Base-by-base conservation (phyloP, 345 rosid genomes). In the Camelina laxa region DNA sequence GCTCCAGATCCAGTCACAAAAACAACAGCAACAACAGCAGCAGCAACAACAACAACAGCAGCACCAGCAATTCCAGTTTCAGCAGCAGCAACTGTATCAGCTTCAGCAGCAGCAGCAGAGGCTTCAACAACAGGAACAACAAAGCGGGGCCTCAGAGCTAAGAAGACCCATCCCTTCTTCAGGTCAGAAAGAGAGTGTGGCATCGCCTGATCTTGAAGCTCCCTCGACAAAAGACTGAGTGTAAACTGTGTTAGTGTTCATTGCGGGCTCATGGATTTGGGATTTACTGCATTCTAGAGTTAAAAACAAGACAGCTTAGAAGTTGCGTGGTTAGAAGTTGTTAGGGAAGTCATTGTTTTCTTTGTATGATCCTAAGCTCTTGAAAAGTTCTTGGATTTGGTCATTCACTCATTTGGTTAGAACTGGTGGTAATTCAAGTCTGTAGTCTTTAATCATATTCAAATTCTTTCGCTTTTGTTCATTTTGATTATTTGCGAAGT, bases 1-100 rank as follows among this genome's bases (percentile, higher is more conserved):
- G 80, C 95, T 96, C 63, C 98, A 92, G 79, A 91, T 92, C 70
- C 92, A 96, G 36, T 81, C 94, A 6, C 96, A 88, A 86, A 87
- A 91, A 80, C 96, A 82, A 62, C 89, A 86, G 9, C 88, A 82
- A 13, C 84, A 76, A 0, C 87, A 80, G 27, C 86, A 79, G 1
- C 91, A 85, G 11, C 65, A 75, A 24, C 55, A 50, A 1, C 88
- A 86, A 5, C 91, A 86, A 15, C 86, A 87, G 3, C 93, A 71
- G 13, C 94, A 86, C 55, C 89, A 69, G 75, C 97, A 81, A 73
- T 85, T 75, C 39, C 88, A 82, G 59, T 79, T 60, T 35, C 87
- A 70, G 66, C 78, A 74, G 44, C 96, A 84, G 60, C 89, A 77
- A 51, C 85, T 79, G n/a, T 89, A 87, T 44, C 73, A 76, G 68